phyloP scores from a whole-genome alignment of 345 rosid species.

The Angophora floribunda region DNA sequence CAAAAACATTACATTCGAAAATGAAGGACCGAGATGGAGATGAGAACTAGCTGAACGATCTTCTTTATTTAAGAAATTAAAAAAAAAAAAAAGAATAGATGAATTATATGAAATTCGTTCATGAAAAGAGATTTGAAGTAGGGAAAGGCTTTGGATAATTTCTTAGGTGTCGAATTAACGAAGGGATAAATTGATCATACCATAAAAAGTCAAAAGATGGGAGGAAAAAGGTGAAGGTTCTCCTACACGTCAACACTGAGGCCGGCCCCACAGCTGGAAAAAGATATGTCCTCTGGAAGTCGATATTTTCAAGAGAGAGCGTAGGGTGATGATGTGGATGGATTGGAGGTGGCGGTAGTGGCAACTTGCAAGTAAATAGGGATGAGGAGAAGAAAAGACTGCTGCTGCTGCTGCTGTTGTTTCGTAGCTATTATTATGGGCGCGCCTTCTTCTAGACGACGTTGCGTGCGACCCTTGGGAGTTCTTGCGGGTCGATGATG shows the following conservation, averaged over 20 bases:
- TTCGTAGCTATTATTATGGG: background rate
- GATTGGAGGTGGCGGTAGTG: background rate
- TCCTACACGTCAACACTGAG: background rate
- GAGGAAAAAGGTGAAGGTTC: background rate
- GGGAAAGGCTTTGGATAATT: background rate
- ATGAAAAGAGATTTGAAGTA: background rate
- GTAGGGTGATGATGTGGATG: background rate
- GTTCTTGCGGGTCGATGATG: background rate
- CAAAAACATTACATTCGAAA: background rate
- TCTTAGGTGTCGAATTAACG: background rate
- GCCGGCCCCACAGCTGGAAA: background rate
- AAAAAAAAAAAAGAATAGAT: no score
- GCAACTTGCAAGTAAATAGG: background rate
- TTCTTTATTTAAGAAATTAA: no score
- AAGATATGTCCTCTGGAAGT: background rate
- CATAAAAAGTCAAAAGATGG: background rate
- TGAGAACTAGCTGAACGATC: background rate
- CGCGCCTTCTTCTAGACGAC: background rate
- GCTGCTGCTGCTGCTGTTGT: background rate
- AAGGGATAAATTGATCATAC: background rate
- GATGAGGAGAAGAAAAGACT: background rate
- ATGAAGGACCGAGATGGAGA: background rate
- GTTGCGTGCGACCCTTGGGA: background rate
- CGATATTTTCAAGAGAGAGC: background rate
- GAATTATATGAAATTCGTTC: background rate